Percentiles rank a stretch among this genome's conserved stretches.
phyloP scores from a whole-genome alignment of 129 eudicot species.

The Ambrosia artemisiifolia region DNA sequence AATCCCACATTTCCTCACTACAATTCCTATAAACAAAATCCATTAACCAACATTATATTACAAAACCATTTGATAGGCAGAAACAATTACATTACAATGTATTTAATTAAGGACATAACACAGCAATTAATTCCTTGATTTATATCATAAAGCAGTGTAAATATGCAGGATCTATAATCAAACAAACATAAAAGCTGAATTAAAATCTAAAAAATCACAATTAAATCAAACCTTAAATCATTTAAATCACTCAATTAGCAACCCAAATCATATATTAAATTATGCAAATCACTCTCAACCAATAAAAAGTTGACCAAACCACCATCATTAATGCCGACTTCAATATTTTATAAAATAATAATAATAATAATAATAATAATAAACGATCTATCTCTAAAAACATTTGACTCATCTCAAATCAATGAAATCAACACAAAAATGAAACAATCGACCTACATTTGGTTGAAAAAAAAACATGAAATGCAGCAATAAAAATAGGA shows the following conservation, averaged over 20 bases:
- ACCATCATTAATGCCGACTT: slow-evolving; percentile 23
- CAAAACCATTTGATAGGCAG: neutral
- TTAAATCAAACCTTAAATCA: slow-evolving; percentile 10
- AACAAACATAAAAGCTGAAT: slow-evolving; percentile 19
- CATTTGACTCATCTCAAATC: slow-evolving; percentile 9
- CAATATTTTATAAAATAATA: neutral
- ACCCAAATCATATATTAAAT: slow-evolving; percentile 19
- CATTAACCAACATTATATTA: slow-evolving; percentile 6
- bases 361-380: neutral
- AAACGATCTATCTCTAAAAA: slow-evolving; percentile 17
- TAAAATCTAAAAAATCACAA: slow-evolving; percentile 22
- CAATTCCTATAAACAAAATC: slow-evolving; percentile 9
- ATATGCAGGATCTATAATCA: slow-evolving; percentile 25
- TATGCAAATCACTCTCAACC: slow-evolving; percentile 15
- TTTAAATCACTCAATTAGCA: slow-evolving; percentile 20
- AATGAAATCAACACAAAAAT: neutral
- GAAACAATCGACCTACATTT: slow-evolving; percentile 25
- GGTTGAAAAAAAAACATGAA: neutral
- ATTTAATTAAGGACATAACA: neutral
- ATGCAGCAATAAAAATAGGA: neutral
- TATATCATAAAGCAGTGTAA: slow-evolving; percentile 1
- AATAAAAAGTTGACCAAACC: slow-evolving; percentile 27
- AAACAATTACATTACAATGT: neutral
- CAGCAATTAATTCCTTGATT: slow-evolving; percentile 15
- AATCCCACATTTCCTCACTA: slow-evolving; percentile 69